A percentile compares a stretch with the other conserved stretches of the same genome.
Conservation (phyloP, 2,329 filamentous ascomycete species). For the Ustulina deusta region DNA sequence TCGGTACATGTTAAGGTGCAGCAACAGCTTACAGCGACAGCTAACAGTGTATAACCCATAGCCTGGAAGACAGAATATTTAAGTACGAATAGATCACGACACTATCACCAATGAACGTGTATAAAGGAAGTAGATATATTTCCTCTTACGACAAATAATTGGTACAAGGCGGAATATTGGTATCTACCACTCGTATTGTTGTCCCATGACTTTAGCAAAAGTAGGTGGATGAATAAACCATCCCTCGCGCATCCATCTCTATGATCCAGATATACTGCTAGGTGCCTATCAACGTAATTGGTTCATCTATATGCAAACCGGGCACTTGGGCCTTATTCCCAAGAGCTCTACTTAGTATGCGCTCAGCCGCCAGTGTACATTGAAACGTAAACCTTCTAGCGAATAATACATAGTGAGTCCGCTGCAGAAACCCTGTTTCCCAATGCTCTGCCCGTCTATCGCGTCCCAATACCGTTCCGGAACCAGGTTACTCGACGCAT, state of each 20-base stretch:
- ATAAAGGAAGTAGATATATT: too few relatives aligned
- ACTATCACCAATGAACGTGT: too few relatives aligned
- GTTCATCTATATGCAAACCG: conserved; percentile 37
- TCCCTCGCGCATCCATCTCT: neutral
- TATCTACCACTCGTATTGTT: neutral
- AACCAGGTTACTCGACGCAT: neutral
- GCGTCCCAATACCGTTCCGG: neutral
- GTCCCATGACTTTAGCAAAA: neutral
- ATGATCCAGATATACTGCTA: conserved; percentile 6
- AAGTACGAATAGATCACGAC: too few relatives aligned
- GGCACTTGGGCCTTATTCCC: conserved; percentile 19
- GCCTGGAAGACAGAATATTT: too few relatives aligned
- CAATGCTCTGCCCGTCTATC: conserved; percentile 16
- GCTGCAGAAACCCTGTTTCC: conserved; percentile 13
- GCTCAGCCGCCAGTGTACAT: conserved; percentile 30
- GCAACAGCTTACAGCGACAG: too few relatives aligned
- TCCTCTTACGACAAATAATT: too few relatives aligned
- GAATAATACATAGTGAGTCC: conserved; percentile 29
- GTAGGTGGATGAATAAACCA: neutral
- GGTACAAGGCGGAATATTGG: neutral
- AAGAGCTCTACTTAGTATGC: conserved; percentile 30
- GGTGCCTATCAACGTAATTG: conserved; percentile 7
- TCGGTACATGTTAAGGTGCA: too few relatives aligned
- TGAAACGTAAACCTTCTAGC: conserved; percentile 32
- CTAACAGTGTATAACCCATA: too few relatives aligned